These are phyloP conservation scores for Spiromastix sp. DNA, from an alignment of 2,329 filamentous ascomycete genomes.

Conservation along the genomic window DNA sequence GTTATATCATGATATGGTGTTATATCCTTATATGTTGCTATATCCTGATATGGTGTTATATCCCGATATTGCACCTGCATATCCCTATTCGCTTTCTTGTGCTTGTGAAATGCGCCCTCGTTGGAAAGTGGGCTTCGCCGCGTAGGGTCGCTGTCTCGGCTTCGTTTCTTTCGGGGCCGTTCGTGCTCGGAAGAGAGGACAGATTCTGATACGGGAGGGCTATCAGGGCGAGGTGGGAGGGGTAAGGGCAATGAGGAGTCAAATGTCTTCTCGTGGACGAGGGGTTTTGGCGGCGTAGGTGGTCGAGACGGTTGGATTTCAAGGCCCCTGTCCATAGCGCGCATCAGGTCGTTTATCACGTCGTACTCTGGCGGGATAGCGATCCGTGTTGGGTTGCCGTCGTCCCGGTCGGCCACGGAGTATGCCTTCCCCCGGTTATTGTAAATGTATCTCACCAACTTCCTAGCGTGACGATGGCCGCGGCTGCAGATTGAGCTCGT, in stretches of 20 bases:
- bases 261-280: not conserved
- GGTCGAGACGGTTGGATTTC: conserved; percentile 2
- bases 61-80: too few relatives aligned
- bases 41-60: too few relatives aligned
- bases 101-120: too few relatives aligned
- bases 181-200: not conserved
- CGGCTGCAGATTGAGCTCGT: conserved; percentile 21
- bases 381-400: conserved; percentile 27
- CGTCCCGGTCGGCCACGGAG: conserved; percentile 33
- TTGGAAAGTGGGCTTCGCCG: too few relatives aligned
- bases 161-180: not conserved
- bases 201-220: not conserved
- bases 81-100: too few relatives aligned
- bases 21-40: too few relatives aligned
- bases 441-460: conserved; percentile 28
- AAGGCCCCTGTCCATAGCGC: conserved; percentile 34
- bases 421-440: conserved; percentile 26
- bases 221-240: not conserved
- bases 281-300: conserved; percentile 7
- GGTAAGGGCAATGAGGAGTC: not conserved
- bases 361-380: conserved; percentile 30
- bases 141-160: not conserved
- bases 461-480: conserved; percentile 22
- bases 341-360: conserved; percentile 28
- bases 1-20: too few relatives aligned